These are phyloP conservation scores for Lachancea dasiensis DNA, from an alignment of 805 yeast genomes.

Conservation along the genomic window DNA sequence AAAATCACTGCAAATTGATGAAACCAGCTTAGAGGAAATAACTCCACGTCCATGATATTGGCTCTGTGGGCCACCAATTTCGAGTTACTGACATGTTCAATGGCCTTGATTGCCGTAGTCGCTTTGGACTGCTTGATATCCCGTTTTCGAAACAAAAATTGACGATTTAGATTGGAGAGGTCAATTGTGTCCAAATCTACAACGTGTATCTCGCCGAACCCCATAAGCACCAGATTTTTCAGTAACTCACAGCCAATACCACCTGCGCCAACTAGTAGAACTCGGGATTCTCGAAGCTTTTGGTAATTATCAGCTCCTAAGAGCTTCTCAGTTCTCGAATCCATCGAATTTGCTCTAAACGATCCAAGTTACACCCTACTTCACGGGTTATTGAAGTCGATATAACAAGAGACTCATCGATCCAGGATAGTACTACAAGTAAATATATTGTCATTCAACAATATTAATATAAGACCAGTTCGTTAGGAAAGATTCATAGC, in stretches of 20 bases:
- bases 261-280: constrained; percentile 89
- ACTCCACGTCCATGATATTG: constrained; percentile 70
- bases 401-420: too few species aligned
- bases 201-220: constrained; percentile 80
- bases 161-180: constrained; percentile 85
- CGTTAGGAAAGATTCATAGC: not conserved
- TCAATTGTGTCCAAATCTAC: constrained; percentile 97
- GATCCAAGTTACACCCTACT: not conserved
- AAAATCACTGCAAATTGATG: constrained; percentile 68
- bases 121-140: constrained; percentile 90
- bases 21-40: constrained; percentile 75
- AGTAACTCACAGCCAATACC: constrained; percentile 93
- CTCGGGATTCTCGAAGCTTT: constrained; percentile 40
- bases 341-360: not conserved
- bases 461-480: not conserved
- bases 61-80: constrained; percentile 76
- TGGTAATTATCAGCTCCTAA: constrained; percentile 24
- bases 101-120: constrained; percentile 77
- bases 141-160: constrained; percentile 80
- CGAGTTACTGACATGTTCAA: constrained; percentile 60
- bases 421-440: too few species aligned
- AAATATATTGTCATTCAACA: too few species aligned
- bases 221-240: constrained; percentile 71
- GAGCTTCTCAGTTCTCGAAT: constrained; percentile 16
- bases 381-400: too few species aligned